Base-by-base conservation (phyloP, 2,329 filamentous ascomycete species). In the Penicillium brevicompactum region DNA sequence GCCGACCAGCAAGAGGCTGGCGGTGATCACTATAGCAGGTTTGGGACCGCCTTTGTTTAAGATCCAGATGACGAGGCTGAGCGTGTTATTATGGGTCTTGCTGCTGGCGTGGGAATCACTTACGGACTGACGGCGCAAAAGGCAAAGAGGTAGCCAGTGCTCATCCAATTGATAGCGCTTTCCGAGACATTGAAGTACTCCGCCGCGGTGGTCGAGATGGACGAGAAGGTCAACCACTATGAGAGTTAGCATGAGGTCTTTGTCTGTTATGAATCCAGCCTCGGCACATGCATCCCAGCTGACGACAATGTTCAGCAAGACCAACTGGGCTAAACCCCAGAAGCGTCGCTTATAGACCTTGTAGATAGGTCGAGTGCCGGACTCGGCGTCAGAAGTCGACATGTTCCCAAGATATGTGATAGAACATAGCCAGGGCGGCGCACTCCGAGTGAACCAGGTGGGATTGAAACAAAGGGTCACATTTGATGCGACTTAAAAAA, bases 221-320 rank as follows among this genome's bases (percentile, higher is more conserved):
- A 89, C 2, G 92, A 89, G 74, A 92, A 97, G 6, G 92, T 94
- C 65, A 97, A 84, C 93, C 93, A 97, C 90, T 92, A 6, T 3
- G 18, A 6, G 5, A 11, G 37, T 46, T 27, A 43, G 31, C 42
- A 18, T 11, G 13, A 31, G 10, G 22, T n/a, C 30, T 21, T 44
- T 44, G 24, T 57, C 31, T 31, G 42, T 44, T 7, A 47, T 31
- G 56, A 5, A 24, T n/a, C 13, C 22, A 7, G 40, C 31, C 13
- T 14, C 10, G 34, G 32, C 31, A 57, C 91, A 81, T 82, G 94
- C 91, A 84, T 95, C 91, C 93, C 93, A 97, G 68, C 90, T 95
- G 41, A 96, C 88, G 57, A 97, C 85, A 53, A 97, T 88, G 71
- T 97, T 99, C 75, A 97, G 80, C 67, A 97, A 75, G 6, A 92